A percentile compares a stretch with the other conserved stretches of the same genome.
phyloP scores from a whole-genome alignment of 2,329 filamentous ascomycete genomes.

The Clarireedia sp. region DNA sequence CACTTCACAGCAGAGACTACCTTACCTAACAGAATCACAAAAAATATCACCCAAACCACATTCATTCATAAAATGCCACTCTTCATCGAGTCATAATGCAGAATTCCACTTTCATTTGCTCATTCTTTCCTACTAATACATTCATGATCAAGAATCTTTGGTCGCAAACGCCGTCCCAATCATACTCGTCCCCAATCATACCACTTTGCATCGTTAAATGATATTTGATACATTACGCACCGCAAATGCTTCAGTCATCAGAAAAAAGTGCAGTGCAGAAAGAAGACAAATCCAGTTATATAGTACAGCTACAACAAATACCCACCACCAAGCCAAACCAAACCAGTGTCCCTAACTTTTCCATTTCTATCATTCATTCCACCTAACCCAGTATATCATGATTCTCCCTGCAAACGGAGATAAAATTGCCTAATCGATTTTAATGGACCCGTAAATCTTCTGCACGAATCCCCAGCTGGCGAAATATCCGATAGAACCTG shows the following conservation, averaged over 20 bases:
- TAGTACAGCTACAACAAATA: neutral
- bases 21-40: too few relatives aligned
- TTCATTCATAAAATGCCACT: too few relatives aligned
- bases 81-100: too few relatives aligned
- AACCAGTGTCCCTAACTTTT: neutral
- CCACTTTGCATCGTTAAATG: neutral
- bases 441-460: slow-evolving; percentile 95
- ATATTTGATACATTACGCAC: neutral
- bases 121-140: too few relatives aligned
- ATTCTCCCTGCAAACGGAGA: neutral
- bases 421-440: slow-evolving; percentile 64
- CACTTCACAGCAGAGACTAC: too few relatives aligned
- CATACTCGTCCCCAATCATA: neutral
- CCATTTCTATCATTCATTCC: neutral
- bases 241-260: neutral
- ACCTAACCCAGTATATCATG: neutral
- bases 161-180: too few relatives aligned
- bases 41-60: too few relatives aligned
- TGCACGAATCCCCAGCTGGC: slow-evolving; percentile 90
- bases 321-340: neutral
- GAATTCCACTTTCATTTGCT: too few relatives aligned
- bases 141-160: too few relatives aligned
- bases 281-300: neutral
- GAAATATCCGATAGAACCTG: slow-evolving; percentile 87
- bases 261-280: neutral